These are phyloP conservation scores for Trypanosoma cruzi DNA, from an alignment of 208 protist genomes.

Conservation along the genomic window DNA sequence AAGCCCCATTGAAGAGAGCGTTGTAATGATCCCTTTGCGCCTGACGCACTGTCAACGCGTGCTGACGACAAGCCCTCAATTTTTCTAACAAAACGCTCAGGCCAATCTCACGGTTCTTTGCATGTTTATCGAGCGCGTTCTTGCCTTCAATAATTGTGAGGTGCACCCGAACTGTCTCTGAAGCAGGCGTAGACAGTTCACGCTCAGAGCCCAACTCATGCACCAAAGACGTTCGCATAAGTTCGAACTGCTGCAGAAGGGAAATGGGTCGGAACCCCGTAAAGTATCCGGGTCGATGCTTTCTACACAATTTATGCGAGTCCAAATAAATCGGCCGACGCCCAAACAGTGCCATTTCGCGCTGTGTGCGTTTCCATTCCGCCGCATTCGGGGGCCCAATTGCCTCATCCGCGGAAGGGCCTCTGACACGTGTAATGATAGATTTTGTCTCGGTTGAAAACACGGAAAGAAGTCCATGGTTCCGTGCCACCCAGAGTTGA, in stretches of 20 bases:
- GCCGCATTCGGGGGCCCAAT: constrained; percentile 44
- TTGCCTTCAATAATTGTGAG: constrained; percentile 40
- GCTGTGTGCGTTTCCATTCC: constrained; percentile 57
- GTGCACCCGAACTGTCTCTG: background rate
- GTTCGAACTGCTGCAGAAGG: constrained; percentile 24
- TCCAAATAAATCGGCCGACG: constrained; percentile 40
- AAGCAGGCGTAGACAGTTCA: background rate
- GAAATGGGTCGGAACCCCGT: constrained; percentile 48
- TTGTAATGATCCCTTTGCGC: constrained; percentile 71
- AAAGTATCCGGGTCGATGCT: constrained; percentile 57
- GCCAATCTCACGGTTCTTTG: constrained; percentile 36
- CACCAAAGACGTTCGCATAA: constrained; percentile 10
- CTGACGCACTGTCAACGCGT: constrained; percentile 55
- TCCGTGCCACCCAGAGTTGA: constrained; percentile 71
- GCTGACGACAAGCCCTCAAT: constrained; percentile 45
- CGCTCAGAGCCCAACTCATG: background rate
- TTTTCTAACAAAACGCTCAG: constrained; percentile 51
- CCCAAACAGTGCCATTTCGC: constrained; percentile 13
- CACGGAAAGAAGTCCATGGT: constrained; percentile 73
- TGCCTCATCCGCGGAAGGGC: constrained; percentile 60
- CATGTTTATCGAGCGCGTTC: constrained; percentile 34
- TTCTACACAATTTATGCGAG: constrained; percentile 58
- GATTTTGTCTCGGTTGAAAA: constrained; percentile 70
- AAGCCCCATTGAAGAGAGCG: constrained; percentile 37
- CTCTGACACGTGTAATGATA: constrained; percentile 63